Conservation (phyloP, 75 land plant genomes). For the Pseudotsuga menziesii region DNA sequence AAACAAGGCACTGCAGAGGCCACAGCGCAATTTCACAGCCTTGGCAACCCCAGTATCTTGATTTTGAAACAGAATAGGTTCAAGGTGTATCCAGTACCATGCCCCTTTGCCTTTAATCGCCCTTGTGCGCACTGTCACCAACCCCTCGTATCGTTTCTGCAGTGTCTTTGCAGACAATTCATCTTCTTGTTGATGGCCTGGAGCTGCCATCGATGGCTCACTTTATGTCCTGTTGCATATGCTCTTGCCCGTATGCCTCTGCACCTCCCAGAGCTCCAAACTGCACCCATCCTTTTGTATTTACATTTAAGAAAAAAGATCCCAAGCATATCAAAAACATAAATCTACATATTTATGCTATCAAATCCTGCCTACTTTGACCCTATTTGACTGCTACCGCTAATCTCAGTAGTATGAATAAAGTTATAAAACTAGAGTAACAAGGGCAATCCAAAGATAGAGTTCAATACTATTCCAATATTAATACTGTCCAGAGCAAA, state of each 20-base stretch:
- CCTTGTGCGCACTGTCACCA: slow-evolving; percentile 68
- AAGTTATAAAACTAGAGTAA: not conserved
- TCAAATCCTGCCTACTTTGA: not conserved
- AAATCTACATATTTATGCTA: slow-evolving; percentile 2
- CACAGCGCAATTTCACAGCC: slow-evolving; percentile 80
- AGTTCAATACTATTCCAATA: slow-evolving; percentile 1
- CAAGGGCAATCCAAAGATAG: not conserved
- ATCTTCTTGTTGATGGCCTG: slow-evolving; percentile 27
- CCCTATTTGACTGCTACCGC: not conserved
- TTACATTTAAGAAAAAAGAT: slow-evolving; percentile 6
- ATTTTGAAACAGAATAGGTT: slow-evolving; percentile 63
- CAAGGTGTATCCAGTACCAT: slow-evolving; percentile 89
- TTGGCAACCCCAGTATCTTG: slow-evolving; percentile 57
- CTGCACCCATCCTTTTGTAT: slow-evolving; percentile 9
- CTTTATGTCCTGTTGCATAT: slow-evolving; percentile 7
- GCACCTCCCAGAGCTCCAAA: slow-evolving; percentile 9
- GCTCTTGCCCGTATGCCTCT: slow-evolving; percentile 12
- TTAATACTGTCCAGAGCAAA: not conserved
- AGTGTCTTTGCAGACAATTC: slow-evolving; percentile 55
- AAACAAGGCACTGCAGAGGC: slow-evolving; percentile 76
- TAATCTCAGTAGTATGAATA: not conserved
- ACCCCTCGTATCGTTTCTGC: slow-evolving; percentile 69
- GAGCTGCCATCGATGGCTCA: slow-evolving; percentile 13
- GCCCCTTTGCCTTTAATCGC: slow-evolving; percentile 91
- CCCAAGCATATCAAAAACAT: not conserved